These are phyloP conservation scores for Lentinula lateritia DNA, from an alignment of 768 basidiomycete species.

Conservation along the genomic window DNA sequence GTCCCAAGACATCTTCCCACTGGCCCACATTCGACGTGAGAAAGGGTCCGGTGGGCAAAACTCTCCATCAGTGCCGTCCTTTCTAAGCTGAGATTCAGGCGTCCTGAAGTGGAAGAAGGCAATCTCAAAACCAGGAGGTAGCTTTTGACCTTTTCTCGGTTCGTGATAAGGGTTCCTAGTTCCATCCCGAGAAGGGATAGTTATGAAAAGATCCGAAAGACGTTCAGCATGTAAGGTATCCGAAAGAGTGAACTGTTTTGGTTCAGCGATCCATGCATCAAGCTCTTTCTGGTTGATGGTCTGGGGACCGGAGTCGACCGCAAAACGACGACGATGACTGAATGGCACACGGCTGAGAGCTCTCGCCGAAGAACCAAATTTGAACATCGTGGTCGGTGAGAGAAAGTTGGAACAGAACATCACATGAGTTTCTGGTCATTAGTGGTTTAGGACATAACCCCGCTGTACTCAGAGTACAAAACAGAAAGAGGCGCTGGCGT, in stretches of 20 bases:
- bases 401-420: neutral
- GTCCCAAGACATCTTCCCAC: slow-evolving; percentile 65
- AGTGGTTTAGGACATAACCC: neutral
- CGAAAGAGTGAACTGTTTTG: slow-evolving; percentile 37
- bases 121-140: slow-evolving; percentile 65
- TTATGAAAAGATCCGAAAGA: slow-evolving; percentile 59
- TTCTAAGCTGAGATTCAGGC: slow-evolving; percentile 48
- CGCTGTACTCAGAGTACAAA: neutral
- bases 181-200: slow-evolving; percentile 70
- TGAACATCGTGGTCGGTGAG: slow-evolving; percentile 2
- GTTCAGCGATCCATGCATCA: slow-evolving; percentile 49
- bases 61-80: slow-evolving; percentile 70
- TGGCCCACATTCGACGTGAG: slow-evolving; percentile 78
- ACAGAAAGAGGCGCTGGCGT: neutral
- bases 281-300: slow-evolving; percentile 20
- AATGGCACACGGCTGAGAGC: neutral
- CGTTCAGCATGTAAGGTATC: slow-evolving; percentile 53
- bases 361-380: neutral
- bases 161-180: slow-evolving; percentile 33
- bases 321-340: neutral
- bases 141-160: slow-evolving; percentile 34
- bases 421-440: neutral
- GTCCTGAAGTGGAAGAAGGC: slow-evolving; percentile 68
- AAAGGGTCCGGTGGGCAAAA: slow-evolving; percentile 72
- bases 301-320: neutral